These are phyloP conservation scores for Rhizopogon roseolus DNA, from an alignment of 768 basidiomycete species.

Conservation along the genomic window DNA sequence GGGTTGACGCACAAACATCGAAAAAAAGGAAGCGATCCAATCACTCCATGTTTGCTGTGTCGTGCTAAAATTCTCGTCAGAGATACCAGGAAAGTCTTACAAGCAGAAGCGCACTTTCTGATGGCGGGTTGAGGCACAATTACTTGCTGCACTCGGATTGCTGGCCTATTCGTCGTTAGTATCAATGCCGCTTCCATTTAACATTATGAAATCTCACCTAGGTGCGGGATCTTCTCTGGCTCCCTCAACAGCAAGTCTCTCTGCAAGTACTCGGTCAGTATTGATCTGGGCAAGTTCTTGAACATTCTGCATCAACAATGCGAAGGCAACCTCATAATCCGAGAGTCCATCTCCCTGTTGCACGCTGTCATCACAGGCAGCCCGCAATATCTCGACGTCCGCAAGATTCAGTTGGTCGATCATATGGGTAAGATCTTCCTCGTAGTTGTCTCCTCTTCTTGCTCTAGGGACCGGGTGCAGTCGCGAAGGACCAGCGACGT, in stretches of 20 bases:
- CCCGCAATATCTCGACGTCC: constrained; percentile 14
- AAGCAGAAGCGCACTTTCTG: background rate
- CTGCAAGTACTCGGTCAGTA: constrained; percentile 18
- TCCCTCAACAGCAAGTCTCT: constrained; percentile 5
- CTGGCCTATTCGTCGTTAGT: background rate
- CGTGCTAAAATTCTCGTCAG: background rate
- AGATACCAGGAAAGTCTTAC: background rate
- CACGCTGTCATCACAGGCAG: constrained; percentile 2
- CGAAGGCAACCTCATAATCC: constrained; percentile 19
- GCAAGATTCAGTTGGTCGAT: constrained; percentile 11
- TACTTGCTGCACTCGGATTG: background rate
- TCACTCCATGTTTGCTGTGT: constrained; percentile 7
- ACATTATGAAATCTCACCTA: no score
- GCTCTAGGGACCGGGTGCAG: constrained; percentile 1
- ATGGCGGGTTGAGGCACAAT: no score
- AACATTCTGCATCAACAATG: constrained; percentile 18
- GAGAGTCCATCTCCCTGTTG: constrained; percentile 6
- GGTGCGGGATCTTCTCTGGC: no score
- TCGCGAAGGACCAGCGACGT: constrained; percentile 19
- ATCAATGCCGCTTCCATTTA: no score
- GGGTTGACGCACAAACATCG: background rate
- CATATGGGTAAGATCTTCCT: constrained; percentile 15
- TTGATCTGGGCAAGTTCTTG: constrained; percentile 8
- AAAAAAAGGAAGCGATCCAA: constrained; percentile 14
- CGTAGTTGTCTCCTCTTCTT: constrained; percentile 17